Evolutionary conservation across 2,329 filamentous ascomycete genomes (phyloP), one percentile per base, ranked within the genome.

Genomic region (Penicillium fuscoglaucum): DNA sequence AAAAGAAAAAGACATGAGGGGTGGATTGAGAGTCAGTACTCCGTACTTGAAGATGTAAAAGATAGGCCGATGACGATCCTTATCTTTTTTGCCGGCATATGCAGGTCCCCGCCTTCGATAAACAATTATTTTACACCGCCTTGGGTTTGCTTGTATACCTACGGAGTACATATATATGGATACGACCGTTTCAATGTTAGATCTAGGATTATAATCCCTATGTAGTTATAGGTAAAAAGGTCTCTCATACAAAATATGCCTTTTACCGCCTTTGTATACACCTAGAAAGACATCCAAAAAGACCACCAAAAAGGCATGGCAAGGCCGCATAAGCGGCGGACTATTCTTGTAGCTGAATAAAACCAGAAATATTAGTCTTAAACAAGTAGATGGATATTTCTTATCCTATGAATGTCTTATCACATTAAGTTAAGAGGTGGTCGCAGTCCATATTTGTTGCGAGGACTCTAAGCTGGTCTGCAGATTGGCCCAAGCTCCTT

Each of bases 401-500:
- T 13, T 17, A 29, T 29, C n/a, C 1, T 12, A 6, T 17, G 15
- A n/a, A 6, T 24, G 15, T 40, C n/a, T 8, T 21, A 29, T n/a
- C n/a, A 12, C 5, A 6, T 43, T 17, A 8, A 33, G 24, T 1
- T 33, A 43, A 33, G 13, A 17, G 9, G n/a, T n/a, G 6, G 26
- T 10, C 9, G 33, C 19, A 31, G 8, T 17, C 37, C n/a, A 44
- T 44, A 51, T 31, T 31, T 21, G 26, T 24, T 15, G 24, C 29
- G 26, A 40, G 17, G 12, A 19, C n/a, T 39, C 6, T 4, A 15
- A 35, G 8, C 35, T 7, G 33, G 19, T 50, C 37, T 29, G 28
- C 21, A 37, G 24, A 49, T 19, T 26, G 67, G 68, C 65, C 66
- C 61, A 67, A 70, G 68, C 68, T 70, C 60, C 67, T 50, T 57